Conservation (phyloP, 1,284 basidiomycete species). For the Irpex sp. region DNA sequence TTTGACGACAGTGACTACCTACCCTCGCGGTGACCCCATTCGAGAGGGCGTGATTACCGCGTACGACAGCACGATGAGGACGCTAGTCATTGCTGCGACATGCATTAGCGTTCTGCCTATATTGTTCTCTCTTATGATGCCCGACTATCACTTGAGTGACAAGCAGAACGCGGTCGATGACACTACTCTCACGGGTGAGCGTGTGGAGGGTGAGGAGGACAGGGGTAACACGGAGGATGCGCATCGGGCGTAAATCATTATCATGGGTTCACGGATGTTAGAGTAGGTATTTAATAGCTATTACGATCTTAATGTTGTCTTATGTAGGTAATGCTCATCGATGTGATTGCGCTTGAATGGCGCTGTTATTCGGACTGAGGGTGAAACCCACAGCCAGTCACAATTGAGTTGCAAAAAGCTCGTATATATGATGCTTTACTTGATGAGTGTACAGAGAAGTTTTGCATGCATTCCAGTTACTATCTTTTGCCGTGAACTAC, state of each 20-base stretch:
- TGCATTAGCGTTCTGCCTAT: conserved; percentile 25
- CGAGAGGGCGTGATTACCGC: conserved; percentile 56
- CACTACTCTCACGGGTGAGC: conserved; percentile 20
- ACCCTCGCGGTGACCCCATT: conserved; percentile 48
- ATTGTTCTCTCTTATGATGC: conserved; percentile 24
- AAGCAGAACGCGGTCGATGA: conserved; percentile 26
- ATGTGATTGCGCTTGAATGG: background rate
- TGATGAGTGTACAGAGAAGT: no score
- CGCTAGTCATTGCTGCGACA: conserved; percentile 42
- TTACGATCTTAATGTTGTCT: background rate
- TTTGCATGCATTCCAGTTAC: no score
- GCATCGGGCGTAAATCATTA: background rate
- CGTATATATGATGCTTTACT: no score
- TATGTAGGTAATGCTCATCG: background rate
- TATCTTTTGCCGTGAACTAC: conserved; percentile 18
- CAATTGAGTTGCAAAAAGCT: no score
- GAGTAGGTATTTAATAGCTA: background rate
- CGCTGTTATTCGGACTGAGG: background rate
- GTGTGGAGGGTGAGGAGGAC: background rate
- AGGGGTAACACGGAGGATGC: background rate
- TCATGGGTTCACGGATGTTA: background rate
- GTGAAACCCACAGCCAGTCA: no score
- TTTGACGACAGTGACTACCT: conserved; percentile 43
- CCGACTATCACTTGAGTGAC: conserved; percentile 27
- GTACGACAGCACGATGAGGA: conserved; percentile 53